Conservation (phyloP, 768 basidiomycete species). For the Termitomyces titanicus region DNA sequence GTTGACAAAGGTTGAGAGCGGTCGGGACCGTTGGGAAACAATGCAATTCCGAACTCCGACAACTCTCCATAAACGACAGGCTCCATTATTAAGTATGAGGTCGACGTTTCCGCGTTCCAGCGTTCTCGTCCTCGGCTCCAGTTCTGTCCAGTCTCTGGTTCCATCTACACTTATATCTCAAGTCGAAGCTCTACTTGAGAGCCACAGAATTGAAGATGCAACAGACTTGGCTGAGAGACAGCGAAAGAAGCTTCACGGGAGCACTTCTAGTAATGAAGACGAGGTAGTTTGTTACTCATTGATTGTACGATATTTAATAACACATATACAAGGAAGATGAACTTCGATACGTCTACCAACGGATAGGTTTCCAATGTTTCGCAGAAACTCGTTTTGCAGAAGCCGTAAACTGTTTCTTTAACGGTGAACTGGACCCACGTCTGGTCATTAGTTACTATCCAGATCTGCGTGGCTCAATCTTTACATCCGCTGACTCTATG, state of each 20-base stretch:
- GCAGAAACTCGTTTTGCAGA: constrained; percentile 80
- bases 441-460: constrained; percentile 79
- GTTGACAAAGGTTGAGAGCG: background rate
- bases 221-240: constrained; percentile 58
- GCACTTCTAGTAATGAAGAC: constrained; percentile 48
- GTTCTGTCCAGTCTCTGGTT: constrained; percentile 61
- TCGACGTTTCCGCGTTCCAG: constrained; percentile 63
- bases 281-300: constrained; percentile 37
- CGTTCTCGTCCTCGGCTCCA: constrained; percentile 58
- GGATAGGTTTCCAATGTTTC: constrained; percentile 77
- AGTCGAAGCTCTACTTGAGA: constrained; percentile 63
- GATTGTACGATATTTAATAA: background rate
- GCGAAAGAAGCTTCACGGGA: constrained; percentile 51
- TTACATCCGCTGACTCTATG: constrained; percentile 48
- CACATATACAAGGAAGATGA: constrained; percentile 50
- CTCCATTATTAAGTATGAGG: too few species aligned
- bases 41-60: constrained; percentile 1
- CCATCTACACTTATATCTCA: constrained; percentile 73
- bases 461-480: constrained; percentile 65
- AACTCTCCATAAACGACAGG: background rate
- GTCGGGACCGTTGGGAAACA: background rate
- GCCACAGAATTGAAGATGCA: constrained; percentile 63
- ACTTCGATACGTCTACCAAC: constrained; percentile 75
- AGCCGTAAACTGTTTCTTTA: constrained; percentile 73
- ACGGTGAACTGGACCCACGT: constrained; percentile 82